Evolutionary conservation across 2,329 filamentous ascomycete species (phyloP), one percentile per base, ranked within the genome.

Genomic region (Aspergillus phoenicis): DNA sequence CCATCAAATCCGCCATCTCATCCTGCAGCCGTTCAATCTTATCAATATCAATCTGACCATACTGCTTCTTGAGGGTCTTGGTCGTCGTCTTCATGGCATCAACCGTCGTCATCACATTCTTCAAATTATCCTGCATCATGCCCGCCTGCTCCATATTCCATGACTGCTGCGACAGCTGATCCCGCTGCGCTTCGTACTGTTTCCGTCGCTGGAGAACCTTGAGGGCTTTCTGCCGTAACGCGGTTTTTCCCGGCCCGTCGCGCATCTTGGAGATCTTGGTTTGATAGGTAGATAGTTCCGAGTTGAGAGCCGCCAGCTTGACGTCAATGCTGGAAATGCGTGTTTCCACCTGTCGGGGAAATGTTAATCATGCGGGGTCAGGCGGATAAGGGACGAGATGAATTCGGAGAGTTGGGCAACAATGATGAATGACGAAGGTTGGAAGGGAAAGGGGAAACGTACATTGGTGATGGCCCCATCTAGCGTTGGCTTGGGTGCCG

Each of bases 91-190:
- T 96, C 87, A 99, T 94, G 10, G 94, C 93, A 76, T 98, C 94
- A 48, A 98, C 93, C 28, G 95, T 97, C 17, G 93, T 96, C 93
- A 97, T 97, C 65, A 95, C 94, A 78, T 98, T 98, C 78, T 96
- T 95, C 57, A 99, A 85, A 74, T 98, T 98, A 80, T 98, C 94
- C 81, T 96, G 93, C 94, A 98, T 97, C 85, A 93, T 96, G 75
- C 91, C 90, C 3, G 94, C 93, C 80, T 97, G 93, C 81, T 98
- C 93, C 93, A 99, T 97, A 81, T 98, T 98, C 93, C 93, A 98
- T 22, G 91, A 91, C 80, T 99, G 95, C 66, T 89, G 86, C 79
- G 96, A 91, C 57, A 98, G 87, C 80, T 98, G 93, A 72, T 97
- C 93, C 66, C 94, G 91, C 79, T 97, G 93, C 3, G 87, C 84